A percentile compares a stretch with the other conserved stretches of the same genome.
These are phyloP conservation scores for Flaveria ramosissima DNA, from an alignment of 129 eudicot genomes.

Conservation along the genomic window DNA sequence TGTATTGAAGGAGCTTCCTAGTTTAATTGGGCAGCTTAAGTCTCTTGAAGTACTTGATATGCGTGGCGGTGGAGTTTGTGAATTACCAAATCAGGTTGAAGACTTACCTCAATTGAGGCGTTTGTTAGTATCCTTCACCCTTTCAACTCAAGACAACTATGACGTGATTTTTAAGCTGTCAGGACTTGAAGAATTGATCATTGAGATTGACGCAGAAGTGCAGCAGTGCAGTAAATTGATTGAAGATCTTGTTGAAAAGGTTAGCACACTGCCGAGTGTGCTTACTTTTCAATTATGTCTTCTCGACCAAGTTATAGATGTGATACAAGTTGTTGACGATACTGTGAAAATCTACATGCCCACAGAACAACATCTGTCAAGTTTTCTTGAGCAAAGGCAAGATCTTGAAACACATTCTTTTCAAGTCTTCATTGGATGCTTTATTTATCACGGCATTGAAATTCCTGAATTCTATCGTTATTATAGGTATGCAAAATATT, in stretches of 20 bases:
- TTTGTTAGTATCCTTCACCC: conserved; percentile 31
- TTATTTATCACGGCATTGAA: conserved; percentile 16
- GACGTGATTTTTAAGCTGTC: conserved; percentile 24
- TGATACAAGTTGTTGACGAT: conserved; percentile 33
- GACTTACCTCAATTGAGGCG: conserved; percentile 25
- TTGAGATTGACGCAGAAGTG: conserved; percentile 31
- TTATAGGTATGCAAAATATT: conserved; percentile 36
- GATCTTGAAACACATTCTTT: conserved; percentile 20
- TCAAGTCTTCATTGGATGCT: conserved; percentile 40
- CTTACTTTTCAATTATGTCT: conserved; percentile 29
- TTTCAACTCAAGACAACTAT: conserved; percentile 29
- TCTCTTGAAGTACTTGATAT: conserved; percentile 37
- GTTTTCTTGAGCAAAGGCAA: conserved; percentile 27
- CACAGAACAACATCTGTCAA: conserved; percentile 15
- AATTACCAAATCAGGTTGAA: conserved; percentile 23
- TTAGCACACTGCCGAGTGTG: conserved; percentile 13
- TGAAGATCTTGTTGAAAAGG: conserved; percentile 31
- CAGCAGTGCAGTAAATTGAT: conserved; percentile 22
- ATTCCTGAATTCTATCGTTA: conserved; percentile 26
- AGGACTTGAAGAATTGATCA: conserved; percentile 37
- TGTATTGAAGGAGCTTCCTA: conserved; percentile 19
- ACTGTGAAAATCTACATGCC: conserved; percentile 30
- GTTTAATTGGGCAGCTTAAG: conserved; percentile 22
- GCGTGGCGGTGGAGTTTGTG: conserved; percentile 27
- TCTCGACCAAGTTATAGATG: conserved; percentile 20